These are phyloP conservation scores for Pichia nanzhaoensis DNA, from an alignment of 805 yeast genomes.

Conservation along the genomic window DNA sequence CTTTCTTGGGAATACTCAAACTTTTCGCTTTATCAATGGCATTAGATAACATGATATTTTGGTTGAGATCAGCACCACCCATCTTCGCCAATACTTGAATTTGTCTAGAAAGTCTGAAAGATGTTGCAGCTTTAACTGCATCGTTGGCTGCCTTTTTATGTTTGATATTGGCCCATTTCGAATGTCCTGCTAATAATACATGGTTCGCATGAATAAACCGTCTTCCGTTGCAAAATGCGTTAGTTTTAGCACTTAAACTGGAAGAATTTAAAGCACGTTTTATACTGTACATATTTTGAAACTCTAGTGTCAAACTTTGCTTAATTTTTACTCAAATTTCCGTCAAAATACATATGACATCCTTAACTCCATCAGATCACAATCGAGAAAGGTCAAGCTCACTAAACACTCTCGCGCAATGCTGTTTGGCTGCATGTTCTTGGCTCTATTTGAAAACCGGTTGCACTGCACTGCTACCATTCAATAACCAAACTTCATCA, in stretches of 20 bases:
- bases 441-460: not conserved
- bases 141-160: slow-evolving; percentile 94
- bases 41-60: slow-evolving; percentile 56
- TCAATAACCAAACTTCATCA: not conserved
- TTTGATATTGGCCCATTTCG: slow-evolving; percentile 92
- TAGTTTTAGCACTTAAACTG: not conserved
- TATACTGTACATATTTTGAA: too few species aligned
- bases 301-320: too few species aligned
- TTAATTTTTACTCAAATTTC: too few species aligned
- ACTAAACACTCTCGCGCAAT: too few species aligned
- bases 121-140: slow-evolving; percentile 61
- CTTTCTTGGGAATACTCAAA: slow-evolving; percentile 72
- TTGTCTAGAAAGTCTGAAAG: slow-evolving; percentile 64
- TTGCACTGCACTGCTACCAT: too few species aligned
- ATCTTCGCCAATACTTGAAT: slow-evolving; percentile 71
- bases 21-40: slow-evolving; percentile 74
- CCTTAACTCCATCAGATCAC: too few species aligned
- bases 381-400: too few species aligned
- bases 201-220: slow-evolving; percentile 5
- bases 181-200: slow-evolving; percentile 62
- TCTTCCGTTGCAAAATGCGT: not conserved
- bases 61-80: slow-evolving; percentile 61
- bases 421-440: not conserved
- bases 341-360: too few species aligned
- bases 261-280: too few species aligned